Base-by-base conservation (phyloP, 208 protist genomes). In the Acanthamoeba culbertsoni region DNA sequence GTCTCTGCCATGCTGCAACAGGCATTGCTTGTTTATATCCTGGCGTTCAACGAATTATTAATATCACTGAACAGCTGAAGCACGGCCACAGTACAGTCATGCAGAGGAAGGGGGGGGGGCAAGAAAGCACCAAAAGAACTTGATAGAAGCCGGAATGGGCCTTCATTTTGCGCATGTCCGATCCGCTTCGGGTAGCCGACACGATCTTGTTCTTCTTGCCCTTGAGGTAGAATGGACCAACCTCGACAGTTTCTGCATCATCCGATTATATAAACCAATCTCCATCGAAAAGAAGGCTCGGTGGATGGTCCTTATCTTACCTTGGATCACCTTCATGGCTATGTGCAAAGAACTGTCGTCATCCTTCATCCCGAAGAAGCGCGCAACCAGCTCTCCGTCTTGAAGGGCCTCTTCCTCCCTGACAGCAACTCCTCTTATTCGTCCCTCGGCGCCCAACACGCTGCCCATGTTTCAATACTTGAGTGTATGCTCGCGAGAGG, bases 311-410 rank as follows among this genome's bases (percentile, higher is more conserved):
- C 23, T 7, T 14, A 4, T 7, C 31, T 48, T 26, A 90, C 82
- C 82, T 90, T 45, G 82, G 3, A 68, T 90, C 14, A 90, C 53
- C 31, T 90, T 90, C 46, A 90, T 68, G 55, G 82, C 82, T 26
- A 90, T 26, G 8, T 68, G 82, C 12, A 68, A 33, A 18, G 82
- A 7, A n/a, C 73, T 90, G 51, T 90, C 82, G 8, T 48, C 46
- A 18, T 90, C 82, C 82, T 90, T 90, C 82, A 90, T 90, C 18
- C 82, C 82, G 35, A 90, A 90, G 82, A 90, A 90, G 0, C 82
- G 82, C 31, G 65, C 82, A 14, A 90, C 82, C 18, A 90, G 23
- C 82, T 90, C 82, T 20, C 55, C 82, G 82, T 90, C 82, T 35
- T 90, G 31, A 33, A 90, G 43, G 46, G 82, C 14, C 2, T 3